Percentiles rank a stretch among this genome's conserved stretches.
Conservation (phyloP, 768 basidiomycete species). For the Galerina marginata region DNA sequence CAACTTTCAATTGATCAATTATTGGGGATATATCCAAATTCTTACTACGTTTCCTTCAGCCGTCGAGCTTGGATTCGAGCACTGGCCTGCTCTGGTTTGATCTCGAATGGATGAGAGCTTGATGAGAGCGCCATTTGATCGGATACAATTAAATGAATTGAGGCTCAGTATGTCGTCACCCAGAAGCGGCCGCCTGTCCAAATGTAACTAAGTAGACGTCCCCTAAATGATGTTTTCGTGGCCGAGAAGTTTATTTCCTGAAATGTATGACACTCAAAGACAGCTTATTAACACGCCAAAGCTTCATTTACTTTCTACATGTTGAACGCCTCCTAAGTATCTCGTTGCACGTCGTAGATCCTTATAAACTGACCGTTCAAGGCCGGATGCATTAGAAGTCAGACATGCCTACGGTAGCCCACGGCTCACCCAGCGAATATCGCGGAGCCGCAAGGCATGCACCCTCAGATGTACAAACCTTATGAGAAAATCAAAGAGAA, state of each 20-base stretch:
- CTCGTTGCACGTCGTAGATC: too few relatives aligned
- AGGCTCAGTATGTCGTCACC: constrained; percentile 4
- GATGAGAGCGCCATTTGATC: not conserved
- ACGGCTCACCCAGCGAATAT: not conserved
- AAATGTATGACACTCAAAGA: too few relatives aligned
- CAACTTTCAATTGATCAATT: not conserved
- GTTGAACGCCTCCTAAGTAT: too few relatives aligned
- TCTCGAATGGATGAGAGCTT: not conserved
- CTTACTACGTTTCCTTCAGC: constrained; percentile 40
- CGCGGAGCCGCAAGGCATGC: constrained; percentile 9
- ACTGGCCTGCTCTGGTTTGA: constrained; percentile 49
- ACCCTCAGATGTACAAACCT: too few relatives aligned
- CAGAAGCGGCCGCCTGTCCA: not conserved
- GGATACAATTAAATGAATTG: not conserved
- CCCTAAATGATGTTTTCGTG: too few relatives aligned
- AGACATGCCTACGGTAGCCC: too few relatives aligned
- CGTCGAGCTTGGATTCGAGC: constrained; percentile 72
- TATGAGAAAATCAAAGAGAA: too few relatives aligned
- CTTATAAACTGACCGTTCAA: too few relatives aligned
- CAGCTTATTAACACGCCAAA: too few relatives aligned
- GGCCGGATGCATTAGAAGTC: too few relatives aligned
- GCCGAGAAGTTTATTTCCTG: too few relatives aligned
- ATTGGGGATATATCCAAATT: constrained; percentile 6
- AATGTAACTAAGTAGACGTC: not conserved
- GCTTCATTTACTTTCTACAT: too few relatives aligned